Base-by-base conservation (phyloP, 345 rosid genomes). In the Euphorbia peplus region DNA sequence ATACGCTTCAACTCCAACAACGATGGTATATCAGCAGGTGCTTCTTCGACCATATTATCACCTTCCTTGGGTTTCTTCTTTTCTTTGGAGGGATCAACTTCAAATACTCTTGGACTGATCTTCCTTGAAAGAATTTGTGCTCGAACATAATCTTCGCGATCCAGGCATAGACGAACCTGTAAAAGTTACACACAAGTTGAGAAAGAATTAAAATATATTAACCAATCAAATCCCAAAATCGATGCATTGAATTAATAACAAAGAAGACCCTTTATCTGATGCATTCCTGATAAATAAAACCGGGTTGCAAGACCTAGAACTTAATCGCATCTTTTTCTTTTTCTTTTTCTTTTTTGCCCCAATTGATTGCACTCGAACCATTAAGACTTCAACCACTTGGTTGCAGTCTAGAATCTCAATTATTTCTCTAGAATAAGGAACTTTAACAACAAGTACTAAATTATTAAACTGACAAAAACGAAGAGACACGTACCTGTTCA, bases 51-150 rank as follows among this genome's bases (percentile, higher is more conserved):
- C 48, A 91, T 66, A 74, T 79, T 79, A 29, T 90, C 98, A 69
- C 95, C 95, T 82, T 91, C 97, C 74, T 95, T 95, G 42, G 96
- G 92, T 77, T 88, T 92, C 79, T 92, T 95, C 83, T 92, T 92
- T 73, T 87, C 96, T 67, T 95, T 90, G 7, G 92, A 80, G 63
- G 86, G 64, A 70, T 90, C 96, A 41, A 70, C 85, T 52, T 86
- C 89, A 82, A 95, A 95, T 21, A 88, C 99, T 78, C 95, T 84
- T 7, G 95, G 84, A 68, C 88, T 95, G 70, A 95, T 87, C 89
- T 86, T 95, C 88, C 93, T 95, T 11, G 98, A 90, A 28, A 95
- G 88, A 77, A 95, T 95, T 77, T 92, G 98, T 0, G 98, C 95
- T 52, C 98, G 91, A n/a, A 92, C 91, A 82, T 73, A 92, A 75